Percentiles rank a stretch among this genome's conserved stretches.
phyloP scores from a whole-genome alignment of 2,329 filamentous ascomycete genomes.

The Venturia effusa region DNA sequence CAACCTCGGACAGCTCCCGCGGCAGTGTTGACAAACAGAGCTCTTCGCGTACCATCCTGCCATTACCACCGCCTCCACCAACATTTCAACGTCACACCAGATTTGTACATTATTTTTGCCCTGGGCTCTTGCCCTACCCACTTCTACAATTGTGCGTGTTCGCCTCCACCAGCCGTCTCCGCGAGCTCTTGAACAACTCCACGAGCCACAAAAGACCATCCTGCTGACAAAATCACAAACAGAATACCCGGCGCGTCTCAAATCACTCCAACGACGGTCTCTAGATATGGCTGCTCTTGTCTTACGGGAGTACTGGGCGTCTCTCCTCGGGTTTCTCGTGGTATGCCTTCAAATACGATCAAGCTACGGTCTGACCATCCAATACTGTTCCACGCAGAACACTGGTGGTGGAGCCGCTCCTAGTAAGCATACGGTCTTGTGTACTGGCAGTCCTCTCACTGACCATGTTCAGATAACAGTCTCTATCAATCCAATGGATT shows the following conservation, averaged over 20 bases:
- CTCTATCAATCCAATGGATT: constrained; percentile 55
- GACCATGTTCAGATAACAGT: not conserved
- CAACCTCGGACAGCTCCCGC: not conserved
- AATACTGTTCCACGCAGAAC: constrained; percentile 37
- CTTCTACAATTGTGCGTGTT: not conserved
- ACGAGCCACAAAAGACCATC: not conserved
- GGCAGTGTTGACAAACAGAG: not conserved
- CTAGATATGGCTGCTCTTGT: not conserved
- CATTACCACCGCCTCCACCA: not conserved
- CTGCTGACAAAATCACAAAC: not conserved
- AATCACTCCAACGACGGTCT: not conserved
- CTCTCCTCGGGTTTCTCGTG: not conserved
- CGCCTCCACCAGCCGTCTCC: not conserved
- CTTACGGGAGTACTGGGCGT: not conserved
- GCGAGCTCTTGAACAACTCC: not conserved
- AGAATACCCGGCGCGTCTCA: not conserved
- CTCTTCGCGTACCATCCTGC: not conserved
- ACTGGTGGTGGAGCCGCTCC: constrained; percentile 16
- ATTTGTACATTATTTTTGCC: not conserved
- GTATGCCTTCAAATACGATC: not conserved
- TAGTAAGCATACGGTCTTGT: not conserved
- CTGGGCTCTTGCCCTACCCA: not conserved
- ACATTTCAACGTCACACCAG: not conserved
- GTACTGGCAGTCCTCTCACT: not conserved
- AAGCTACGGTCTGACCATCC: constrained; percentile 18